Evolutionary conservation across 1,284 basidiomycete species (phyloP).

Genomic region (Moesziomyces sp.): DNA sequence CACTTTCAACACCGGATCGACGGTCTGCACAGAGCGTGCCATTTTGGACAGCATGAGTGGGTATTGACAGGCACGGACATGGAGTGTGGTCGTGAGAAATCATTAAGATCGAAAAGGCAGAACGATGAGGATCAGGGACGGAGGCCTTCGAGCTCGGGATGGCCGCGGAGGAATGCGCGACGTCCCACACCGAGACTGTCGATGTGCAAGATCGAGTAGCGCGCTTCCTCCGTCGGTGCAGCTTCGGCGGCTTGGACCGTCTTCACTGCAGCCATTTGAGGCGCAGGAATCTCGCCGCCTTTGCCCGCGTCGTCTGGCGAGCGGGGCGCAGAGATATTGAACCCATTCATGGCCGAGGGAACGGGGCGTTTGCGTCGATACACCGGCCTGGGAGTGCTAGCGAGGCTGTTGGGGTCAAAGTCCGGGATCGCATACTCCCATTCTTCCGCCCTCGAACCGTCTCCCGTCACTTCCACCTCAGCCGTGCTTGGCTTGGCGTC

Average conservation of each 20-base stretch:
- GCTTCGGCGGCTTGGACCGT: not conserved
- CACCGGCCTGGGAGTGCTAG: constrained; percentile 46
- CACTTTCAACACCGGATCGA: not conserved
- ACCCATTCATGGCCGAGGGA: constrained; percentile 38
- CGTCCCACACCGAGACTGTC: constrained; percentile 45
- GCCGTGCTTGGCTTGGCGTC: not conserved
- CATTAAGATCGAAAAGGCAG: too few relatives aligned
- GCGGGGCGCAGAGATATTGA: constrained; percentile 20
- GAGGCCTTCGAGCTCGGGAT: constrained; percentile 14
- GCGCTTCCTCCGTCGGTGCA: constrained; percentile 3
- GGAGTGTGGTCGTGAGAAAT: too few relatives aligned
- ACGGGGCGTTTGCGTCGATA: constrained; percentile 49
- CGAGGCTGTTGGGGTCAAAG: constrained; percentile 42
- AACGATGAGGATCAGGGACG: not conserved
- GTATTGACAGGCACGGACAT: too few relatives aligned
- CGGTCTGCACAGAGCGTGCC: not conserved
- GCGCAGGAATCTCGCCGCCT: not conserved
- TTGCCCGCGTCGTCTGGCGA: not conserved
- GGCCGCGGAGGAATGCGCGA: constrained; percentile 33
- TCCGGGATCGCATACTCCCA: constrained; percentile 56
- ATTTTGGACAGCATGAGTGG: too few relatives aligned
- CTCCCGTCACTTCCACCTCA: not conserved
- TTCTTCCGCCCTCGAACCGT: constrained; percentile 36
- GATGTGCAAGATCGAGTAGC: constrained; percentile 55
- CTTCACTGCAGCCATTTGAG: not conserved